A percentile compares a stretch with the other conserved stretches of the same genome.
These are phyloP conservation scores for Orbilia ellipsospora DNA, from an alignment of 2,329 filamentous ascomycete species.

Conservation along the genomic window DNA sequence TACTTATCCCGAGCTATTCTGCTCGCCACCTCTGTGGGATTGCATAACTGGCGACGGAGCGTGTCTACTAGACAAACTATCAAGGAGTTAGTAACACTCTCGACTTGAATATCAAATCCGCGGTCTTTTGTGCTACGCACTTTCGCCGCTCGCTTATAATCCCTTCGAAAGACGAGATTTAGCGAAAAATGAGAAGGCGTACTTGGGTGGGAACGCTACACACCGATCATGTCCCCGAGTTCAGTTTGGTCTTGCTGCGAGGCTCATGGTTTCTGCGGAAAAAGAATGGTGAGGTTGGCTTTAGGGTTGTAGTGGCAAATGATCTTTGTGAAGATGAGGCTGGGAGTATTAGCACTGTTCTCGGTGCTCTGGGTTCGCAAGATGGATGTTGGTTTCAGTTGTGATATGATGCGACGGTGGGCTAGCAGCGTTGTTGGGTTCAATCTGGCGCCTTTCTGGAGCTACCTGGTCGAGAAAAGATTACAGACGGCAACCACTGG, in stretches of 20 bases:
- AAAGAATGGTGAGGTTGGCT: constrained; percentile 31
- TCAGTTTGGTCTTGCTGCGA: constrained; percentile 37
- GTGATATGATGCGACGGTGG: constrained; percentile 23
- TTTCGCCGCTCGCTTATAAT: constrained; percentile 41
- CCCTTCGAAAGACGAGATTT: constrained; percentile 15
- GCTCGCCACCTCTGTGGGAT: constrained; percentile 9
- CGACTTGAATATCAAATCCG: constrained; percentile 6
- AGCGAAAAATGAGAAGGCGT: constrained; percentile 53
- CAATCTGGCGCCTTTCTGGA: constrained; percentile 16
- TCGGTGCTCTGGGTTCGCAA: constrained; percentile 29
- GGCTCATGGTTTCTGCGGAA: constrained; percentile 10
- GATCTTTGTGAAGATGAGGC: constrained; percentile 36
- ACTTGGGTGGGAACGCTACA: constrained; percentile 48
- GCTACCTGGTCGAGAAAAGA: constrained; percentile 16
- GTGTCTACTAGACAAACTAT: constrained; percentile 30
- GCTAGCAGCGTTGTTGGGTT: constrained; percentile 26
- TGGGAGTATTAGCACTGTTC: constrained; percentile 39
- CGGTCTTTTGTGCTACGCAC: constrained; percentile 54
- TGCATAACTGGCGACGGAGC: constrained; percentile 25
- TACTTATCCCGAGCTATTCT: constrained; percentile 27
- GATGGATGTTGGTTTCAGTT: constrained; percentile 37
- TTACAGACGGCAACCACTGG: constrained; percentile 21
- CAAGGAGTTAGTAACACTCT: background rate
- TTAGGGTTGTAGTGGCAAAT: constrained; percentile 29
- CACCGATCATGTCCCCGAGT: constrained; percentile 32